These are phyloP conservation scores for Aurinia saxatilis DNA, from an alignment of 345 rosid species.

Conservation along the genomic window DNA sequence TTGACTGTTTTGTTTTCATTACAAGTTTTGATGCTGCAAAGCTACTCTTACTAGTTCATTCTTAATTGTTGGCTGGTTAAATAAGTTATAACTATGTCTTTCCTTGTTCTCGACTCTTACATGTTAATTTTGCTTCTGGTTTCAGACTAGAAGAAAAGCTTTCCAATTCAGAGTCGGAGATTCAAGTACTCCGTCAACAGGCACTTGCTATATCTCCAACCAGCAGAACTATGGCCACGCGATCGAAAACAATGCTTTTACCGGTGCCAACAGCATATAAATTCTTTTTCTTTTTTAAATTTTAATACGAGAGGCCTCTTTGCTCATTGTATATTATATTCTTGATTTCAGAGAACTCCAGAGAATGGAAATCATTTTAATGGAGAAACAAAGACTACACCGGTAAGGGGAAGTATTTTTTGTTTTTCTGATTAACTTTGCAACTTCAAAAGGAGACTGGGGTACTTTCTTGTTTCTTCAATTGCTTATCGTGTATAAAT, in stretches of 20 bases:
- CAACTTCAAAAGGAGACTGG: not conserved
- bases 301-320: slow-evolving; percentile 3
- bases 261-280: slow-evolving; percentile 43
- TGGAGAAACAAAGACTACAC: slow-evolving; percentile 60
- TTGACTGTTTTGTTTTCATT: not conserved
- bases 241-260: slow-evolving; percentile 59
- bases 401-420: slow-evolving; percentile 36
- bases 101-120: slow-evolving; percentile 1
- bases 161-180: slow-evolving; percentile 94
- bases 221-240: slow-evolving; percentile 60
- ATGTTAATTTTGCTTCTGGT: slow-evolving; percentile 20
- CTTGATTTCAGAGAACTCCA: slow-evolving; percentile 70
- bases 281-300: not conserved
- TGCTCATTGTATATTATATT: slow-evolving; percentile 21
- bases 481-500: slow-evolving; percentile 8
- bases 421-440: not conserved
- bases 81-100: not conserved
- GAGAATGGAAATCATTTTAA: slow-evolving; percentile 64
- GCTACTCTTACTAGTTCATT: not conserved
- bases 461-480: slow-evolving; percentile 6
- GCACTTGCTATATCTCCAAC: slow-evolving; percentile 93
- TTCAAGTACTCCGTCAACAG: slow-evolving; percentile 97
- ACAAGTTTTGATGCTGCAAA: slow-evolving; percentile 2
- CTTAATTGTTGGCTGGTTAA: not conserved
- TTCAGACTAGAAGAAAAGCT: slow-evolving; percentile 91